phyloP scores from a whole-genome alignment of 75 land plant genomes.

The Picea glauca region DNA sequence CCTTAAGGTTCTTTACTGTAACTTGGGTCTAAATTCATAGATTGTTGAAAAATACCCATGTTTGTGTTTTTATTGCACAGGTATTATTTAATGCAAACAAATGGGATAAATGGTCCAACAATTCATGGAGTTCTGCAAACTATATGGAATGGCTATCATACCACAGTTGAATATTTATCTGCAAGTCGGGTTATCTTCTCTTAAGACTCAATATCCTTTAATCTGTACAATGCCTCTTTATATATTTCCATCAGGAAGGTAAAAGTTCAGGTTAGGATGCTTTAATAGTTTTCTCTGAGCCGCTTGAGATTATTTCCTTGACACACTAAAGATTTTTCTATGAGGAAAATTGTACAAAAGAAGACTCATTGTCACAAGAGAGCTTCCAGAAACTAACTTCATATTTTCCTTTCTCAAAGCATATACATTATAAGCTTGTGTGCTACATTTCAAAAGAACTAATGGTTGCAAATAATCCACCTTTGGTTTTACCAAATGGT shows the following conservation, averaged over 20 bases:
- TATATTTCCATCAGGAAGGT: background rate
- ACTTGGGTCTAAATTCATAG: background rate
- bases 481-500: slow-evolving; percentile 92
- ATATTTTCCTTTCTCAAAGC: slow-evolving; percentile 90
- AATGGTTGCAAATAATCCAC: slow-evolving; percentile 96
- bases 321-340: slow-evolving; percentile 62
- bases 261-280: background rate
- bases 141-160: slow-evolving; percentile 90
- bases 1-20: too few relatives aligned
- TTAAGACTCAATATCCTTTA: slow-evolving; percentile 39
- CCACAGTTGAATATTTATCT: slow-evolving; percentile 84
- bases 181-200: slow-evolving; percentile 91
- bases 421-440: slow-evolving; percentile 92
- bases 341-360: slow-evolving; percentile 88
- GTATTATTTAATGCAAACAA: slow-evolving; percentile 85
- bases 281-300: background rate
- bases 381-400: slow-evolving; percentile 69
- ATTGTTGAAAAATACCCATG: background rate
- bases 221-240: too few relatives aligned
- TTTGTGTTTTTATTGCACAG: slow-evolving; percentile 18
- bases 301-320: slow-evolving; percentile 4
- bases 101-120: slow-evolving; percentile 78
- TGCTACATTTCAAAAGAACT: slow-evolving; percentile 94
- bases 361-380: slow-evolving; percentile 91
- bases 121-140: slow-evolving; percentile 87